phyloP scores from a whole-genome alignment of 2,329 filamentous ascomycete genomes.

The Furcasterigmium sp. region DNA sequence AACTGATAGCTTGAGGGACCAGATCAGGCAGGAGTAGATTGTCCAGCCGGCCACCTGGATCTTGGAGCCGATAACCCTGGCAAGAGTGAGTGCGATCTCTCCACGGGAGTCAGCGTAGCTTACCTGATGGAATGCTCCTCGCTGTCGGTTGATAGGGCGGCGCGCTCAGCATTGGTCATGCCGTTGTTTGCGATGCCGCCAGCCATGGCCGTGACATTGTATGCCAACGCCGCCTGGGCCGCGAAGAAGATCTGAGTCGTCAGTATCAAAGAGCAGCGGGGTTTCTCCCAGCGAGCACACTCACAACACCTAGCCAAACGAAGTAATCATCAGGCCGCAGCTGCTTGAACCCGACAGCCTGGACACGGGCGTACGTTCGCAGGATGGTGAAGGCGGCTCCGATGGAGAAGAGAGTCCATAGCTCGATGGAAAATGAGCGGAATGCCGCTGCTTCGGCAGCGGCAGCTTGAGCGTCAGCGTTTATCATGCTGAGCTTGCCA shows the following conservation, averaged over 20 bases:
- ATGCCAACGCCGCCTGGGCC: slow-evolving; percentile 18
- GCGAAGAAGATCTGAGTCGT: not conserved
- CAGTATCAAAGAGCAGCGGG: slow-evolving; percentile 1
- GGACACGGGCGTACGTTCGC: slow-evolving; percentile 27
- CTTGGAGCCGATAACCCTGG: slow-evolving; percentile 49
- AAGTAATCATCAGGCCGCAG: slow-evolving; percentile 29
- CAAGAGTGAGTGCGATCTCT: not conserved
- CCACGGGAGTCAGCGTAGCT: not conserved
- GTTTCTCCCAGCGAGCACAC: slow-evolving; percentile 21
- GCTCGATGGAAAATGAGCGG: slow-evolving; percentile 23
- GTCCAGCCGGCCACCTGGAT: slow-evolving; percentile 52
- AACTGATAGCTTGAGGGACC: slow-evolving; percentile 52
- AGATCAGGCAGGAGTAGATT: slow-evolving; percentile 46
- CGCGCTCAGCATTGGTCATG: slow-evolving; percentile 47
- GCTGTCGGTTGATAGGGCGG: slow-evolving; percentile 33
- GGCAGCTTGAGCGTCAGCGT: slow-evolving; percentile 14
- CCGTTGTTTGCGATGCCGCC: slow-evolving; percentile 50
- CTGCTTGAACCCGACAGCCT: slow-evolving; percentile 21
- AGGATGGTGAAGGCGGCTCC: slow-evolving; percentile 26
- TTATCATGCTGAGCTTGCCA: no score
- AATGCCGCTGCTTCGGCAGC: slow-evolving; percentile 16
- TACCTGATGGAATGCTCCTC: slow-evolving; percentile 37
- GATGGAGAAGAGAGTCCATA: slow-evolving; percentile 27
- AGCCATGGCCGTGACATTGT: slow-evolving; percentile 27
- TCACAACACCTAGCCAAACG: slow-evolving; percentile 27